Evolutionary conservation across 305 asterid genomes (phyloP).

Genomic region (Fraxinus greggii): DNA sequence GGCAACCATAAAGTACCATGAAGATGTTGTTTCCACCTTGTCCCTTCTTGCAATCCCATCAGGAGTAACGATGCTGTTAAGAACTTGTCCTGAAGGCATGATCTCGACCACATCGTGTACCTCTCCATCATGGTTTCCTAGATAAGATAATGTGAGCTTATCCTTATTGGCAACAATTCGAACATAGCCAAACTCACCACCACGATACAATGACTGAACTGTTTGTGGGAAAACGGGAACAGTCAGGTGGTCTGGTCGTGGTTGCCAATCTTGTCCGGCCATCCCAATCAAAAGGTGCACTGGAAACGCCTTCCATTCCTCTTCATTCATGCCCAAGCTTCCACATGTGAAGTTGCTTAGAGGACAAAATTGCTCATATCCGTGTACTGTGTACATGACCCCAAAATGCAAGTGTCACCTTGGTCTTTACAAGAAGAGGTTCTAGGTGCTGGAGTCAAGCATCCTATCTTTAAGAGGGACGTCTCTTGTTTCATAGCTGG

Average conservation of each 20-base stretch:
- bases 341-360: conserved; percentile 76
- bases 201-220: conserved; percentile 56
- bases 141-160: conserved; percentile 59
- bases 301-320: conserved; percentile 45
- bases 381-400: conserved; percentile 87
- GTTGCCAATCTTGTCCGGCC: conserved; percentile 96
- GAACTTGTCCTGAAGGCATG: conserved; percentile 60
- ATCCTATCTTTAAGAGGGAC: conserved; percentile 51
- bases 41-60: conserved; percentile 2
- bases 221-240: conserved; percentile 81
- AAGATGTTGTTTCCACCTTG: conserved; percentile 22
- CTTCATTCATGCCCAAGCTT: conserved; percentile 41
- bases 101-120: conserved; percentile 80
- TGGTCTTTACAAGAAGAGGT: conserved; percentile 70
- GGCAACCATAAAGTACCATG: conserved; percentile 52
- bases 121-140: conserved; percentile 85
- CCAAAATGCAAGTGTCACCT: conserved; percentile 75
- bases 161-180: conserved; percentile 57
- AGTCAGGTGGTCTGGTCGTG: conserved; percentile 51
- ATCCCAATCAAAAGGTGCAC: conserved; percentile 88
- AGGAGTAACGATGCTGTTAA: conserved; percentile 39
- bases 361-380: conserved; percentile 83
- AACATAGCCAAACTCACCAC: conserved; percentile 83
- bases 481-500: conserved; percentile 66
- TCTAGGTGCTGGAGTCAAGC: conserved; percentile 60